Base-by-base conservation (phyloP, 2,329 filamentous ascomycete species). In the Huntiella abstrusa region DNA sequence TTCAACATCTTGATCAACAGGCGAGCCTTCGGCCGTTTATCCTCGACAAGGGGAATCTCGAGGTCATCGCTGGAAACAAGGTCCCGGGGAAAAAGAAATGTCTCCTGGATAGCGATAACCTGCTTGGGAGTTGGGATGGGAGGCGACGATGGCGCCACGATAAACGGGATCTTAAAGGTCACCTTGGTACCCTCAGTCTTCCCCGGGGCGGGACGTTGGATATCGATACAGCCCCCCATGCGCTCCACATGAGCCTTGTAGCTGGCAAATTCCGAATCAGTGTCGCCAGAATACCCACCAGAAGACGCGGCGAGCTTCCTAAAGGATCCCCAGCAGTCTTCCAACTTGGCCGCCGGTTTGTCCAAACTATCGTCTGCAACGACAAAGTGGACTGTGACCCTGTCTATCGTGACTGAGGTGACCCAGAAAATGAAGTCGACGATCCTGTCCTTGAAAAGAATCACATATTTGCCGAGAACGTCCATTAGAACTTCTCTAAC, bases 401-500 rank as follows among this genome's bases (percentile, higher is more conserved):
- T 70, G 5, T 84, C 79, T 1, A 67, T 57, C 0, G 73, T 74
- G 56, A 85, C 77, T 39, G 67, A 69, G 49, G 76, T 70, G 37
- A 78, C 76, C 10, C 66, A 61, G 1, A 83, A 77, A 0, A 70
- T 71, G 52, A 88, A 73, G 41, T 70, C 75, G 17, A 85, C 79
- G 47, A 70, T 70, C 1, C 80, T 80, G 48, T 77, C 69, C 12
- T 70, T 74, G 0, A 79, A 83, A 55, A 84, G 84, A 53, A 83
- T 83, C 61, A 83, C 80, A 51, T 74, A 78, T 57, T 84, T 84
- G 2, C 80, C 85, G 15, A 87, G 64, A 1, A 88, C 64, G 55
- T 87, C 88, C 1, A 79, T 84, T 34, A 88, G 71, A 50, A 93
- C 87, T 55, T 93, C 86, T 41, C 86, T 75, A 32, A 93, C 67